phyloP scores from a whole-genome alignment of 164 flowering plant genomes.

The Umbilicus rupestris region DNA sequence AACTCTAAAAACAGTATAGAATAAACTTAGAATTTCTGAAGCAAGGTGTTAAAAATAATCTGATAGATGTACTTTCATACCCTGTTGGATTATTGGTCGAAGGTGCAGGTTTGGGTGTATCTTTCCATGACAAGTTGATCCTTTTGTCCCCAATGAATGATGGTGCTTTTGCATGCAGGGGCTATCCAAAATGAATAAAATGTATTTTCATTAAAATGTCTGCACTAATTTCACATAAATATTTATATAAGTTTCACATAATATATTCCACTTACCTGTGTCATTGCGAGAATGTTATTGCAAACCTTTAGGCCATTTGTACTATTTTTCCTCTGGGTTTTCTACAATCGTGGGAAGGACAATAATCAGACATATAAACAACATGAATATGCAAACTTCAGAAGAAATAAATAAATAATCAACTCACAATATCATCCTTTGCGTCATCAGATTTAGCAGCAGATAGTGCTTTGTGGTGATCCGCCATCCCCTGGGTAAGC shows the following conservation, averaged over 20 bases:
- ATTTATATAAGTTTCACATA: too few species aligned
- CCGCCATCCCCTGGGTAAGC: constrained; percentile 83
- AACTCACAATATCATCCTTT: constrained; percentile 63
- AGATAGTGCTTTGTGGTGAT: constrained; percentile 73
- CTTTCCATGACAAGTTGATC: constrained; percentile 92
- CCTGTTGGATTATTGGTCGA: constrained; percentile 38
- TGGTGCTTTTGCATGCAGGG: constrained; percentile 68
- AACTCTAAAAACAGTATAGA: not conserved
- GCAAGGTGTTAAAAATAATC: not conserved
- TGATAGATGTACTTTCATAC: constrained; percentile 23
- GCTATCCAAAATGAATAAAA: constrained; percentile 27
- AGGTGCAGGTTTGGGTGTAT: constrained; percentile 40
- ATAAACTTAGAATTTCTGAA: not conserved
- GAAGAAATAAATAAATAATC: not conserved
- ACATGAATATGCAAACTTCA: not conserved
- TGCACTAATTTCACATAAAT: not conserved
- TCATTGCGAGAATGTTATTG: constrained; percentile 86
- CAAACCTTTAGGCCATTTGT: constrained; percentile 79
- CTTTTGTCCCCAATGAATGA: constrained; percentile 81
- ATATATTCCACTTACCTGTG: constrained; percentile 43
- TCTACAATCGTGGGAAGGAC: constrained; percentile 33
- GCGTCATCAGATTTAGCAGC: constrained; percentile 80
- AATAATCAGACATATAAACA: constrained; percentile 8
- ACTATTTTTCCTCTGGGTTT: constrained; percentile 62
- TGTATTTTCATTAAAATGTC: not conserved